Conservation (phyloP, 2,329 filamentous ascomycete species). For the Shiraia bambusicola region DNA sequence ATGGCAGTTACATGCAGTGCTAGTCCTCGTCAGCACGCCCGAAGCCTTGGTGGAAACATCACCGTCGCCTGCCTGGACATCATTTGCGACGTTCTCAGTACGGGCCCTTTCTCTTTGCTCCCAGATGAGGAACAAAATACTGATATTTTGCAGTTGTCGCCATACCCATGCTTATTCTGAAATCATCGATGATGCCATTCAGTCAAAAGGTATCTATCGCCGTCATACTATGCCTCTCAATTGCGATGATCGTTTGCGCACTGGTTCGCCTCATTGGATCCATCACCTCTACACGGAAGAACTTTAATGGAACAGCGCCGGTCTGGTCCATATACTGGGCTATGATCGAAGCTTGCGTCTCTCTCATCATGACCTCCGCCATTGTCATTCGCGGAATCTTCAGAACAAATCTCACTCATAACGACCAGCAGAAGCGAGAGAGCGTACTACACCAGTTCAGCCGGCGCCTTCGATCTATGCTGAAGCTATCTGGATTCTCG, state of each 20-base stretch:
- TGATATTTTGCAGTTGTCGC: not conserved
- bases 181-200: constrained; percentile 6
- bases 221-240: constrained; percentile 3
- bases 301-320: constrained; percentile 3
- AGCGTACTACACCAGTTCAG: constrained; percentile 3
- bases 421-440: constrained; percentile 2
- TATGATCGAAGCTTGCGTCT: constrained; percentile 4
- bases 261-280: constrained; percentile 5
- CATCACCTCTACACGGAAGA: constrained; percentile 1
- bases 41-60: constrained; percentile 2
- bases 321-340: constrained; percentile 8
- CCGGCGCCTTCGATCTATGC: constrained; percentile 2
- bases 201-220: constrained; percentile 5
- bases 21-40: constrained; percentile 1
- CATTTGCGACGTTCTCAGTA: constrained; percentile 5
- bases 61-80: constrained; percentile 2
- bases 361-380: constrained; percentile 4
- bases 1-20: constrained; percentile 2
- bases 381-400: constrained; percentile 7
- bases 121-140: not conserved
- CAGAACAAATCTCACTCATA: constrained; percentile 1
- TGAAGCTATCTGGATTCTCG: constrained; percentile 3
- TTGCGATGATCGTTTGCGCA: constrained; percentile 7
- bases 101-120: not conserved
- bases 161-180: constrained; percentile 2